Evolutionary conservation across 352 stramenopile species (phyloP), one percentile per base, ranked within the genome.

Genomic region (Peronospora destructor): DNA sequence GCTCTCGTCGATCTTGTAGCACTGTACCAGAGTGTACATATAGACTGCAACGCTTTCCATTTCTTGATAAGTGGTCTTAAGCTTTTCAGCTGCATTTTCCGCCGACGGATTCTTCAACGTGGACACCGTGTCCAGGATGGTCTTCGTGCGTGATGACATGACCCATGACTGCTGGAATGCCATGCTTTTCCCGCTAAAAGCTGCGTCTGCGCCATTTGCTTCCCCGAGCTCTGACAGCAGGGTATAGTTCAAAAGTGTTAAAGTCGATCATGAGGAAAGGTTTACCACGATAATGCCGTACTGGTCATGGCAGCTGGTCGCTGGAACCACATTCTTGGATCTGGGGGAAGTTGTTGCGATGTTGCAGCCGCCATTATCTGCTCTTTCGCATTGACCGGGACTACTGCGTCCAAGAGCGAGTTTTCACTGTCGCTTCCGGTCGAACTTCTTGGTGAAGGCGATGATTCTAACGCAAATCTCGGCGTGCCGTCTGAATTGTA

Each of bases 1-100:
- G 11, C 25, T 59, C 37, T 66, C 64, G 53, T 79, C 60, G 43
- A 70, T 67, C 56, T 71, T 75, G 62, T 73, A 79, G 54, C 68
- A 79, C 36, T 75, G 47, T 29, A 79, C 60, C 42, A 79, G 38
- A 4, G 63, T 69, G 47, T 56, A 68, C 53, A 79, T 64, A 44
- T 79, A 78, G 19, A 78, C 61, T 14, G 65, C 68, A 10, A 71
- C 54, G 25, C 65, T 66, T 40, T 73, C 46, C 44, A 68, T 60
- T 48, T 72, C 51, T 42, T 56, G 34, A 29, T 56, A 50, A 19
- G 67, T 69, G 17, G 35, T 46, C 10, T 54, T 19, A 19, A 23
- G 26, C n/a, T 51, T 37, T 54, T 50, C 14, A 30, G 38, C 26
- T 32, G 29, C 3, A 16, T 38, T 47, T 45, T 65, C 39, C 2